Conservation (phyloP, 2,329 filamentous ascomycete genomes). For the Epichloe typhina region DNA sequence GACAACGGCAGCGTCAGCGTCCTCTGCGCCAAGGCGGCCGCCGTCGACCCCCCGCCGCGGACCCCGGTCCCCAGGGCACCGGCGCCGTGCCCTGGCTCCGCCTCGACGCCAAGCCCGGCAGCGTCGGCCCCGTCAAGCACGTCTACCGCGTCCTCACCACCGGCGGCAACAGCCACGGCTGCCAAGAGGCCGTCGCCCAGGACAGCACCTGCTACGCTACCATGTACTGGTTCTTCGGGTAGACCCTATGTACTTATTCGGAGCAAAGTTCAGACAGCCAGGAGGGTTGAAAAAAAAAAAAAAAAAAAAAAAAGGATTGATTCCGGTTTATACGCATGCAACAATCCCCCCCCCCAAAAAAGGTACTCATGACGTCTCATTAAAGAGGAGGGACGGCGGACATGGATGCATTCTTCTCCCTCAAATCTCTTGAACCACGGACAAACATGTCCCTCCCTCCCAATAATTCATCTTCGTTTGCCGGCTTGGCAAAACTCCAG, state of each 20-base stretch:
- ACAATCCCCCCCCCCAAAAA: too few relatives aligned
- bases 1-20: constrained; percentile 22
- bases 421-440: background rate
- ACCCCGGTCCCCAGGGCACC: constrained; percentile 31
- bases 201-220: constrained; percentile 43
- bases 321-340: too few relatives aligned
- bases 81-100: constrained; percentile 43
- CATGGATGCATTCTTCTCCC: background rate
- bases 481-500: background rate
- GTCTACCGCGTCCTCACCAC: constrained; percentile 45
- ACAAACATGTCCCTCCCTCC: background rate
- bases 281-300: too few relatives aligned
- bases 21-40: constrained; percentile 34
- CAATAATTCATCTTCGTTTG: background rate
- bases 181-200: constrained; percentile 23
- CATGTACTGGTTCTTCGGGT: constrained; percentile 43
- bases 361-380: too few relatives aligned
- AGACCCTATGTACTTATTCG: too few relatives aligned
- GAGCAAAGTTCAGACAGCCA: too few relatives aligned
- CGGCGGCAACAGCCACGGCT: constrained; percentile 34
- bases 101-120: constrained; percentile 29
- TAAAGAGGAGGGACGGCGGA: too few relatives aligned
- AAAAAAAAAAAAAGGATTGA: too few relatives aligned
- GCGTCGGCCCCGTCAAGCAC: constrained; percentile 19
- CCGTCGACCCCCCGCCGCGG: constrained; percentile 34